Base-by-base conservation (phyloP, 495 filamentous ascomycete species). In the Aspergillus coremiiformis region DNA sequence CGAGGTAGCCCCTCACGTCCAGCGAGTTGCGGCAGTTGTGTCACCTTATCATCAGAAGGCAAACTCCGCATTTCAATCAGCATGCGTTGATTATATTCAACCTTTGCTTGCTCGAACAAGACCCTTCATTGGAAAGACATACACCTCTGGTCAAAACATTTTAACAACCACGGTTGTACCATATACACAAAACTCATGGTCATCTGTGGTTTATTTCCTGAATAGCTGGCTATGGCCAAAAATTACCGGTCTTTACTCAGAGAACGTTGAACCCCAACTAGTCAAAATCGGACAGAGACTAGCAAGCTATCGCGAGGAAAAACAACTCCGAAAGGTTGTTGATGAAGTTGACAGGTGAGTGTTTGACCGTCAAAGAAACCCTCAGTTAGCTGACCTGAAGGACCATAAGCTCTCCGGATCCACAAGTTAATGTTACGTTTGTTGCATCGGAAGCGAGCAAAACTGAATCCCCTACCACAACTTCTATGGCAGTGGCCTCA, bases 211-310 rank as follows among this genome's bases (percentile, higher is more conserved):
- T 43, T 66, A 77, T n/a, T 87, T 95, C 58, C 70, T 89, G 11
- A 81, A 86, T 44, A 76, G 81, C 39, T 86, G 79, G 2, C 59
- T 95, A 11, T 93, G 86, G 86, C 90, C 90, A 7, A 82, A 83
- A 58, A 20, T 96, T 6, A 78, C 84, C 23, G 78, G 88, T 21
- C 68, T 95, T 10, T 96, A 95, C 58, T 84, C 84, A 27, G 82
- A 93, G 62, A 93, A 92, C 57, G 92, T 99, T 7, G 90, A 96
- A 69, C 94, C 94, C 10, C 93, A 99, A 64, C 77, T 99, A 0
- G 81, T 93, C 44, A 86, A 89, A 56, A 97, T 99, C 55, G 84
- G 89, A 12, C 86, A 96, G 70, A 79, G 92, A 9, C 78, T 98
- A 14, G 93, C 90, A 5, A 79, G 87, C 51, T 91, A 96, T 68